Evolutionary conservation across 1,139 yeast genomes (phyloP).

Genomic region (Yamadazyma dendronema): DNA sequence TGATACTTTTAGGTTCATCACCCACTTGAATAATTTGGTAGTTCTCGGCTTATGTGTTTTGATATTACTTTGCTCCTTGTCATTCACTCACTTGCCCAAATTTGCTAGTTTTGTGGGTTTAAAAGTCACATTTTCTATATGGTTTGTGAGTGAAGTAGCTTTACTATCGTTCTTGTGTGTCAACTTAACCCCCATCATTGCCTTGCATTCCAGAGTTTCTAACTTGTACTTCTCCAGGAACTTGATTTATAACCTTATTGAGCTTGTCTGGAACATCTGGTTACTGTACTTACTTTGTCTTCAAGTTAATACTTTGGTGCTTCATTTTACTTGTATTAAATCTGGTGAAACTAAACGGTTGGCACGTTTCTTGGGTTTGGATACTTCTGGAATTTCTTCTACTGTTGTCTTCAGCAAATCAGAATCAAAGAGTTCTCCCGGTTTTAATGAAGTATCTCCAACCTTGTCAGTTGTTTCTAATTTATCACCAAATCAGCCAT

Average conservation of each 20-base stretch:
- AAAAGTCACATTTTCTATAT: neutral
- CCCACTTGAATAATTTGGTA: constrained; percentile 3
- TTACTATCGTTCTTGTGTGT: neutral
- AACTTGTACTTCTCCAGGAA: neutral
- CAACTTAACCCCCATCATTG: neutral
- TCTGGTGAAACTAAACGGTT: neutral
- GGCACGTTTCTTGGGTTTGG: neutral
- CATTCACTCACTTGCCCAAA: neutral
- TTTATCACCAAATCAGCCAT: too few species aligned
- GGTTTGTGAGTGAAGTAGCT: neutral
- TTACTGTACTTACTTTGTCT: neutral
- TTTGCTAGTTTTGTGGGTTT: neutral
- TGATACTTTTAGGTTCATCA: constrained; percentile 4
- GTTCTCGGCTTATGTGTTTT: neutral
- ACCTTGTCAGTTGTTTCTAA: too few species aligned
- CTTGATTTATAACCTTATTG: neutral
- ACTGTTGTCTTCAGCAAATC: too few species aligned
- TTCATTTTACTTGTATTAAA: neutral
- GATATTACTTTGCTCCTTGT: neutral
- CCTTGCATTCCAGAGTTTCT: neutral
- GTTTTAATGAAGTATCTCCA: too few species aligned
- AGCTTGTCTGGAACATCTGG: neutral
- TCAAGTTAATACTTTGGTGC: neutral
- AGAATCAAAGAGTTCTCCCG: too few species aligned
- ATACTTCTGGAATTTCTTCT: neutral